phyloP scores from a whole-genome alignment of 805 yeast genomes.

The Candida oleophila region DNA sequence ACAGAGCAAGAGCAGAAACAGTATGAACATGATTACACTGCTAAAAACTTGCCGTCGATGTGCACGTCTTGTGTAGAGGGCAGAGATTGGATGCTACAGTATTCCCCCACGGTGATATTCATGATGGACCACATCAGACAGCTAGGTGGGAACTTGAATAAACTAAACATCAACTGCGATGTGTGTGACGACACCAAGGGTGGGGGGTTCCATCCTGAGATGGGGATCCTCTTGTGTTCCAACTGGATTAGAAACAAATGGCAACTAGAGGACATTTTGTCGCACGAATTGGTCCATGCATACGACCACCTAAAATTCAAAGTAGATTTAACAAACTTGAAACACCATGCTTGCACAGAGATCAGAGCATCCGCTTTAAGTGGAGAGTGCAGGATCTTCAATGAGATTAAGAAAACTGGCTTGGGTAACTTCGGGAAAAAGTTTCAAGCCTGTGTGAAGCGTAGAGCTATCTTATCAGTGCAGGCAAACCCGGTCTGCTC shows the following conservation, averaged over 20 bases:
- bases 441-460: conserved; percentile 85
- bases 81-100: conserved; percentile 75
- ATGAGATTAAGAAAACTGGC: conserved; percentile 66
- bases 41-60: conserved; percentile 42
- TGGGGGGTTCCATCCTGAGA: conserved; percentile 92
- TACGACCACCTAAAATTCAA: conserved; percentile 87
- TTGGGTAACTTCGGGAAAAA: conserved; percentile 64
- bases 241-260: conserved; percentile 71
- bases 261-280: conserved; percentile 85
- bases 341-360: conserved; percentile 96
- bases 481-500: conserved; percentile 82
- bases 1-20: conserved; percentile 48
- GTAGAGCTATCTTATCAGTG: conserved; percentile 86
- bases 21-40: conserved; percentile 59
- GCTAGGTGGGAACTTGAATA: conserved; percentile 49
- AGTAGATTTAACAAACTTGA: conserved; percentile 79
- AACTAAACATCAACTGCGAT: conserved; percentile 67
- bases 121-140: conserved; percentile 82
- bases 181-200: conserved; percentile 77
- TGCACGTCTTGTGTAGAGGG: conserved; percentile 73
- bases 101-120: conserved; percentile 83
- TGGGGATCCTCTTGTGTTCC: conserved; percentile 84
- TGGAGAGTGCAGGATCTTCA: conserved; percentile 92
- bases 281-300: conserved; percentile 93
- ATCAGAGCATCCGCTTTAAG: conserved; percentile 89